Base-by-base conservation (phyloP, 192 early-diverging fungal genomes). In the Backusella sp. region DNA sequence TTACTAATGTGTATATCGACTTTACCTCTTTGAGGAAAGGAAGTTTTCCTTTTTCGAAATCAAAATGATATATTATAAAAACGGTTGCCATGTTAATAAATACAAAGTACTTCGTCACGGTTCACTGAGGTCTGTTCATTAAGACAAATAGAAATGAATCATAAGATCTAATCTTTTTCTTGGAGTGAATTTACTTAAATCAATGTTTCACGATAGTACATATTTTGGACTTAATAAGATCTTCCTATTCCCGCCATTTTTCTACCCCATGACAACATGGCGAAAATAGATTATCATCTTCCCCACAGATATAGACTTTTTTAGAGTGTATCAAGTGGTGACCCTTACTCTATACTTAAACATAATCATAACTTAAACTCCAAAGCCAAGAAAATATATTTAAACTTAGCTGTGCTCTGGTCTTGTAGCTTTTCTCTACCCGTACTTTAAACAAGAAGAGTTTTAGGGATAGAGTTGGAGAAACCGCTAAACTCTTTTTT, bases 41-140 rank as follows among this genome's bases (percentile, higher is more conserved):
- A 66, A 96, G 94, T 84, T 96, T 96, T 76, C 95, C 96, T 88
- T 98, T 99, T 74, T 96, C 97, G 85, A 95, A 96, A 66, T 97
- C 92, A 70, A 70, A 44, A 1, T 37, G 37, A 71, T 26, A 83
- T 93, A 73, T 97, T 96, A 86, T 99, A 95, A 73, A 95, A 86
- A 39, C 93, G 86, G 86, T 98, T 98, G 88, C 96, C 97, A 77
- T 96, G 95, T 96, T 96, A 98, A 87, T 92, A 96, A 68, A 91
- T 91, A 74, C 92, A 91, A 68, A 91, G 91, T 73, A 89, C 83
- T 85, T 97, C 94, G 46, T 97, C 94, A 67, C 92, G 92, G 30
- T 96, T 97, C 53, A 96, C 90, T 15, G 97, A 96, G 44, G 83
- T 88, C 2, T 90, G 85, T 80, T 94, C 92, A 80, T 99, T 96